Percentiles rank a stretch among this genome's conserved stretches.
phyloP scores from a whole-genome alignment of 805 yeast species.

The Suhomyces xylopsoci region DNA sequence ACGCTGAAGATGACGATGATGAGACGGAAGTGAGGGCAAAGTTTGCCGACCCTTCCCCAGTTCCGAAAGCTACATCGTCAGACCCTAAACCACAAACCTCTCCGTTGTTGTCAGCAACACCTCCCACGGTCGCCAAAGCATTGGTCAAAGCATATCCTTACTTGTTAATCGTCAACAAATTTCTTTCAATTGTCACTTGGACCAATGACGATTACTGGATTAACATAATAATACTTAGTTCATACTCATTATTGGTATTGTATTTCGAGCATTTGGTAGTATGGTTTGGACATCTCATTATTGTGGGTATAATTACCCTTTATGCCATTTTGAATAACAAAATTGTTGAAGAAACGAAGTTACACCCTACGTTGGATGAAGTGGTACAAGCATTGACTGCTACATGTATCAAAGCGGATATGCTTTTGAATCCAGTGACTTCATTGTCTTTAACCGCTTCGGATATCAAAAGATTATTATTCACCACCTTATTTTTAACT shows the following conservation, averaged over 20 bases:
- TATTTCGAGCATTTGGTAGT: conserved; percentile 75
- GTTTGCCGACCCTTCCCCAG: conserved; percentile 7
- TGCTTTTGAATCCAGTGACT: conserved; percentile 77
- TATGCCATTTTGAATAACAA: conserved; percentile 58
- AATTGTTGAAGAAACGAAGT: conserved; percentile 56
- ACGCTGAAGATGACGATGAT: conserved; percentile 9
- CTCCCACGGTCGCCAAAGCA: conserved; percentile 85
- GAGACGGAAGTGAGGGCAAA: conserved; percentile 11
- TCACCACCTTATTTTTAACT: conserved; percentile 81
- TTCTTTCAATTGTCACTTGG: conserved; percentile 82
- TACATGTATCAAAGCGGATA: conserved; percentile 71
- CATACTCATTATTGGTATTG: conserved; percentile 57
- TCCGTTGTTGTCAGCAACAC: conserved; percentile 83
- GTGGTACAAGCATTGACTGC: conserved; percentile 74
- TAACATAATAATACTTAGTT: conserved; percentile 57
- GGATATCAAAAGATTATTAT: conserved; percentile 74
- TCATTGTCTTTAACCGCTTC: conserved; percentile 67
- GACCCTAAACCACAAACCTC: conserved; percentile 52
- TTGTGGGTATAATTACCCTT: conserved; percentile 58
- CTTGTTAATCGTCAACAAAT: conserved; percentile 65
- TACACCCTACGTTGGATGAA: conserved; percentile 82
- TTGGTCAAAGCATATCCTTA: conserved; percentile 83
- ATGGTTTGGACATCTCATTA: conserved; percentile 78
- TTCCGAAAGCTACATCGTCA: neutral
- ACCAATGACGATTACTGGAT: conserved; percentile 81